Percentiles rank a stretch among this genome's conserved stretches.
Conservation (phyloP, 2,329 filamentous ascomycete species). For the Pseudogymnoascus sp. region DNA sequence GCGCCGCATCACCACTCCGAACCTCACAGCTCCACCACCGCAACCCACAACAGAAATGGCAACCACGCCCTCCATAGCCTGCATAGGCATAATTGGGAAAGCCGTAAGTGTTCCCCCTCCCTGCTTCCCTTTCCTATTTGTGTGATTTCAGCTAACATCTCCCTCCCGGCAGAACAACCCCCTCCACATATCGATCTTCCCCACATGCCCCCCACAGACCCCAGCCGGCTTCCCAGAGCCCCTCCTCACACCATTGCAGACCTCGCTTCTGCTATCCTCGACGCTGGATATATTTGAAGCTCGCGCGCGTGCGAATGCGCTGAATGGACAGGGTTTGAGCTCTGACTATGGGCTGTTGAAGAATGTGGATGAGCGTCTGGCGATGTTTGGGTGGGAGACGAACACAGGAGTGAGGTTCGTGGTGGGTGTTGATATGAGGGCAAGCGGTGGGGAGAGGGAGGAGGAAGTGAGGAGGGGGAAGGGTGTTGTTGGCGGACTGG, state of each 20-base stretch:
- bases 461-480: slow-evolving; percentile 19
- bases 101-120: slow-evolving; percentile 50
- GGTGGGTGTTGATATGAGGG: slow-evolving; percentile 84
- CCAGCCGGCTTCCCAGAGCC: slow-evolving; percentile 35
- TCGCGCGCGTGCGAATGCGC: slow-evolving; percentile 62
- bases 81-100: slow-evolving; percentile 87
- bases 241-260: slow-evolving; percentile 71
- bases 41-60: slow-evolving; percentile 41
- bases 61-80: slow-evolving; percentile 73
- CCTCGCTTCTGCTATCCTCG: slow-evolving; percentile 81
- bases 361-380: slow-evolving; percentile 85
- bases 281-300: slow-evolving; percentile 92
- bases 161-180: slow-evolving; percentile 71
- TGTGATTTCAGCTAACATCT: slow-evolving; percentile 1
- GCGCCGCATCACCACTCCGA: neutral
- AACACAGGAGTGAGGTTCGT: slow-evolving; percentile 92
- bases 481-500: slow-evolving; percentile 43
- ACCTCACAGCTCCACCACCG: slow-evolving; percentile 5
- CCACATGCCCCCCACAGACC: slow-evolving; percentile 39
- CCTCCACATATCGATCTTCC: slow-evolving; percentile 85
- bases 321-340: slow-evolving; percentile 44
- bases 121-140: neutral
- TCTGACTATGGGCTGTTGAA: slow-evolving; percentile 89
- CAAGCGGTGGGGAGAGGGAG: slow-evolving; percentile 35
- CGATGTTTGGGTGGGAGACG: slow-evolving; percentile 92